Evolutionary conservation across 179 eudicot species (phyloP).

Genomic region (Nepenthes alata): DNA sequence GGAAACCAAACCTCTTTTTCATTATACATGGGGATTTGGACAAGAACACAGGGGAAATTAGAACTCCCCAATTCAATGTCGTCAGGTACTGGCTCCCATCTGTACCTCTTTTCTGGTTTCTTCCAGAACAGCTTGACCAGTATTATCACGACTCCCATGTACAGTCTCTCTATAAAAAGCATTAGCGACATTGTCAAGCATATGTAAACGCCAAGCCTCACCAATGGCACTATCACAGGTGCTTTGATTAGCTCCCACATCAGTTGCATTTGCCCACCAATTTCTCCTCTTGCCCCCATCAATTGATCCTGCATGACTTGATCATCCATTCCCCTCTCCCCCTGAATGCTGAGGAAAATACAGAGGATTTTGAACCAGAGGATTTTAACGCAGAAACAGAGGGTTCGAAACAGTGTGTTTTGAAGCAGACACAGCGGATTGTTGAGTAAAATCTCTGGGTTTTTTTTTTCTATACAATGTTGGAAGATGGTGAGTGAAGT

Average conservation of each 20-base stretch:
- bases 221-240: constrained; percentile 44
- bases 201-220: constrained; percentile 22
- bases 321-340: constrained; percentile 22
- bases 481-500: too few species aligned
- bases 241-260: constrained; percentile 40
- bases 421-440: too few species aligned
- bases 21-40: constrained; percentile 70
- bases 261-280: constrained; percentile 18
- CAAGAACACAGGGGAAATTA: constrained; percentile 45
- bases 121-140: constrained; percentile 47
- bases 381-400: neutral
- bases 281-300: constrained; percentile 27
- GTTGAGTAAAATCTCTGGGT: too few species aligned
- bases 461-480: too few species aligned
- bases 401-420: too few species aligned
- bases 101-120: constrained; percentile 50
- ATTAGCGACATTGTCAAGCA: constrained; percentile 43
- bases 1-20: constrained; percentile 43
- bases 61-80: constrained; percentile 45
- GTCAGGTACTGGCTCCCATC: constrained; percentile 35
- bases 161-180: constrained; percentile 55
- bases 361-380: neutral
- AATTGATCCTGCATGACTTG: constrained; percentile 20
- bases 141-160: constrained; percentile 56
- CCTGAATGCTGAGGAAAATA: neutral